Base-by-base conservation (phyloP, 2,329 filamentous ascomycete species). In the Hymenoscyphus repandus region DNA sequence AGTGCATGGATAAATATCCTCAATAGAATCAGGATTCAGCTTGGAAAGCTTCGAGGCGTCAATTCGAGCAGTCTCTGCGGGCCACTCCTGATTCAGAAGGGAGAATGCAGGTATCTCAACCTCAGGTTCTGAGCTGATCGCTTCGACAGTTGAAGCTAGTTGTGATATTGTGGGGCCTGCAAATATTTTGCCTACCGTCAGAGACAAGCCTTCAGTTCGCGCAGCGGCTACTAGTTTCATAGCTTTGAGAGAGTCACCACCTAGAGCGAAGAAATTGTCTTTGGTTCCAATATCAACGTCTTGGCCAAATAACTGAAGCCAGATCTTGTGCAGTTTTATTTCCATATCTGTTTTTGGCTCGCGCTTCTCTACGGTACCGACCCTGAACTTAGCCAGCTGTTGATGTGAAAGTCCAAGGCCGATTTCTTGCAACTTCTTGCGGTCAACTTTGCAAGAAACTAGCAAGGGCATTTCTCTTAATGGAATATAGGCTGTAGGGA, bases 211-310 rank as follows among this genome's bases (percentile, higher is more conserved):
- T 17, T 43, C 41, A 39, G 15, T 34, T 44, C 56, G 41, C 11
- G 55, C 44, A 20, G 18, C 65, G 20, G 74, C 69, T 0, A 78
- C 74, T 3, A 78, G 55, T 39, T 71, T 74, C 62, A 70, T 72
- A 1, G 66, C 65, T n/a, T 51, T 46, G 0, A 69, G 43, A 0
- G 66, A 68, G 43, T 67, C 65, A 9, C 66, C 67, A 6, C 66
- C 65, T 0, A 69, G 52, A 5, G 52, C 52, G 52, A 69, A 69
- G 60, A 73, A 73, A 53, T 66, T 71, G 44, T 68, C 66, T 33
- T 52, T 31, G n/a, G 38, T 17, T 15, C 49, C 52, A 45, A 50
- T 45, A 15, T 39, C 20, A 10, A 17, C 36, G 32, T 50, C 47
- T 12, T 17, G 31, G 41, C 30, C 37, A 39, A 44, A 48, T 15